Percentiles rank a stretch among this genome's conserved stretches.
Conservation (phyloP, 2,329 filamentous ascomycete genomes). For the Dryadomyces quercus-mongolicae region DNA sequence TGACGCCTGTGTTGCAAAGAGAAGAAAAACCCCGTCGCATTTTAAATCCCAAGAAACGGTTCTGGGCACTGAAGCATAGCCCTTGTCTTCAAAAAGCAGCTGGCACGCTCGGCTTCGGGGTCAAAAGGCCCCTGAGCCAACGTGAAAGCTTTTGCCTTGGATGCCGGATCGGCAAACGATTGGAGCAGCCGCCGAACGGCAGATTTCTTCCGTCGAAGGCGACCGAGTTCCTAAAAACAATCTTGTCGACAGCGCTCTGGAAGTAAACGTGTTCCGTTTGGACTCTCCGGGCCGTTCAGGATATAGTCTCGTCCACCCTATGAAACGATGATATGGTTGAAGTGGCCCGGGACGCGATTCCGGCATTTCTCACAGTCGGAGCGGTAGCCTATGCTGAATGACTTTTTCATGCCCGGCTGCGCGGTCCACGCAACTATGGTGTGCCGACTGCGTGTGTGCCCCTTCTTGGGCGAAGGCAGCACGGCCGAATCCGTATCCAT, state of each 20-base stretch:
- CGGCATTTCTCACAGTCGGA: slow-evolving; percentile 69
- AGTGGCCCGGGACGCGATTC: slow-evolving; percentile 64
- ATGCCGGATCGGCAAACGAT: neutral
- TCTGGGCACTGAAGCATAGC: neutral
- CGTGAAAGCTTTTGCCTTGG: neutral
- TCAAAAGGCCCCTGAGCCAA: neutral
- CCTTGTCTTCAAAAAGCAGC: neutral
- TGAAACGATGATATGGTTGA: slow-evolving; percentile 64
- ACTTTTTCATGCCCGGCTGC: slow-evolving; percentile 53
- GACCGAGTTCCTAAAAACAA: neutral
- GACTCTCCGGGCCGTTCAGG: neutral
- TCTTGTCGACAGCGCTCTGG: neutral
- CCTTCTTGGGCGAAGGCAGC: slow-evolving; percentile 37
- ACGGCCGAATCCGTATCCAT: slow-evolving; percentile 4
- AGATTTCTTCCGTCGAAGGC: neutral
- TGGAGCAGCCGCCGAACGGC: neutral
- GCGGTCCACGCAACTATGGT: slow-evolving; percentile 49
- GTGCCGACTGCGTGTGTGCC: slow-evolving; percentile 46
- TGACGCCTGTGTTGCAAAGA: too few relatives aligned
- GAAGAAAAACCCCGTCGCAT: neutral
- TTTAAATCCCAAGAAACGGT: neutral
- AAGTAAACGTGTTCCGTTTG: neutral
- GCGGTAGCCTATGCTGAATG: slow-evolving; percentile 67
- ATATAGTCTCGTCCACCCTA: slow-evolving; percentile 21
- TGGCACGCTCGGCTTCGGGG: neutral